Evolutionary conservation across 306 rosid species (phyloP).

Genomic region (Argentina anserina): DNA sequence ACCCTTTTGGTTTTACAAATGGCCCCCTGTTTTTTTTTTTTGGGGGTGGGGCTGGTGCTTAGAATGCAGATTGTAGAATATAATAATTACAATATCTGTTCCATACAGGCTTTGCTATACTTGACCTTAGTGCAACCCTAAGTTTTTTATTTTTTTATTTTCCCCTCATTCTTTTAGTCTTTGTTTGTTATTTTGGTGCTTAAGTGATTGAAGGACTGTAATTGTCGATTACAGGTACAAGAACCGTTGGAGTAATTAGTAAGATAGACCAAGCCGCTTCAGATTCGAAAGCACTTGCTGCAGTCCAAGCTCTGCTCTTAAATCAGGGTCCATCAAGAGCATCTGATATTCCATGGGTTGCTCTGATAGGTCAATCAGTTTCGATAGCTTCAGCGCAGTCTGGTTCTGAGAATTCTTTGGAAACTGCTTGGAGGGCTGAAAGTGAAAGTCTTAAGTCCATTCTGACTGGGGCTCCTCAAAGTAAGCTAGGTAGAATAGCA

Average conservation of each 20-base stretch:
- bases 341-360: conserved; percentile 91
- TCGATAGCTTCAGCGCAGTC: conserved; percentile 90
- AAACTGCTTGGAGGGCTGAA: conserved; percentile 99
- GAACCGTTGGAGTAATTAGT: conserved; percentile 86
- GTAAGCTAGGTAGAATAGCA: conserved; percentile 91
- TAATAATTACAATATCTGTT: not conserved
- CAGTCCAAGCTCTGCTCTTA: conserved; percentile 84
- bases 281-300: conserved; percentile 87
- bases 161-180: not conserved
- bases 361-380: conserved; percentile 92
- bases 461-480: conserved; percentile 87
- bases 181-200: conserved; percentile 12
- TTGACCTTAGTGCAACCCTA: not conserved
- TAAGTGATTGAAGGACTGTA: conserved; percentile 17
- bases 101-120: not conserved
- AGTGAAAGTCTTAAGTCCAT: conserved; percentile 93
- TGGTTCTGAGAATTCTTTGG: conserved; percentile 88
- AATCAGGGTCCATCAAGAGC: conserved; percentile 90
- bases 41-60: not conserved
- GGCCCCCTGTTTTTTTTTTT: no score
- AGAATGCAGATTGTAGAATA: not conserved
- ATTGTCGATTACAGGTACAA: conserved; percentile 56
- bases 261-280: conserved; percentile 94
- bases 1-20: no score
- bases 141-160: conserved; percentile 7